Percentiles rank a stretch among this genome's conserved stretches.
phyloP scores from a whole-genome alignment of 2,329 filamentous ascomycete genomes.

The Neobulgaria alba region DNA sequence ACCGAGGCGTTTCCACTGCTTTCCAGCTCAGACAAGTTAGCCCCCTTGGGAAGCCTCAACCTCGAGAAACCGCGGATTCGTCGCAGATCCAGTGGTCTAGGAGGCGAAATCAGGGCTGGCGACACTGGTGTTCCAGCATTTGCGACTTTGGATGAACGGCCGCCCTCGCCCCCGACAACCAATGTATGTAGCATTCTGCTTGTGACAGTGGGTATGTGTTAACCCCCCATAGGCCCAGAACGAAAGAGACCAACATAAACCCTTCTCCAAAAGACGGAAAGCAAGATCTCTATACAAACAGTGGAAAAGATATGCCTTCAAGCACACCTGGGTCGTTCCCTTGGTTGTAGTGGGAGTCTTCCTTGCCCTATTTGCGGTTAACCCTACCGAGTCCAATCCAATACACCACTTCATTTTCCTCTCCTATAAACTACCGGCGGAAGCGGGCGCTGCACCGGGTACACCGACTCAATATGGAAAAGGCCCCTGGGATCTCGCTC shows the following conservation, averaged over 20 bases:
- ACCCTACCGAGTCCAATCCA: slow-evolving; percentile 71
- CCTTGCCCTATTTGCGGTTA: slow-evolving; percentile 60
- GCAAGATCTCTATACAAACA: slow-evolving; percentile 37
- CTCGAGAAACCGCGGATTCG: slow-evolving; percentile 27
- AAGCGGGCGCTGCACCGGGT: slow-evolving; percentile 30
- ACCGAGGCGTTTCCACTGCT: slow-evolving; percentile 25
- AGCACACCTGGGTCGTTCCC: slow-evolving; percentile 57
- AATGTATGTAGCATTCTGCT: slow-evolving; percentile 10
- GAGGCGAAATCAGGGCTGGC: slow-evolving; percentile 39
- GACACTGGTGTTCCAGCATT: slow-evolving; percentile 42
- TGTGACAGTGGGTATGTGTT: slow-evolving; percentile 3
- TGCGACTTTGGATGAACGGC: slow-evolving; percentile 34
- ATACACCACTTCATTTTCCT: slow-evolving; percentile 79
- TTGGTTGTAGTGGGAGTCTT: slow-evolving; percentile 58
- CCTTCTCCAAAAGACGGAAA: slow-evolving; percentile 29
- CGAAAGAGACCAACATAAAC: slow-evolving; percentile 26
- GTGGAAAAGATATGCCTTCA: slow-evolving; percentile 36
- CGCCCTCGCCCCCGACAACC: slow-evolving; percentile 16
- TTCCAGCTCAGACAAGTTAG: slow-evolving; percentile 18
- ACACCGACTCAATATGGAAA: slow-evolving; percentile 70
- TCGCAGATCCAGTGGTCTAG: slow-evolving; percentile 39
- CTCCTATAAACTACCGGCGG: slow-evolving; percentile 64
- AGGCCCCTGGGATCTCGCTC: slow-evolving; percentile 75
- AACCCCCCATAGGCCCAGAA: slow-evolving; percentile 20
- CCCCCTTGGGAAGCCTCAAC: slow-evolving; percentile 13